Evolutionary conservation across 1,284 basidiomycete genomes (phyloP).

Genomic region (Apiotrichum montevideense): DNA sequence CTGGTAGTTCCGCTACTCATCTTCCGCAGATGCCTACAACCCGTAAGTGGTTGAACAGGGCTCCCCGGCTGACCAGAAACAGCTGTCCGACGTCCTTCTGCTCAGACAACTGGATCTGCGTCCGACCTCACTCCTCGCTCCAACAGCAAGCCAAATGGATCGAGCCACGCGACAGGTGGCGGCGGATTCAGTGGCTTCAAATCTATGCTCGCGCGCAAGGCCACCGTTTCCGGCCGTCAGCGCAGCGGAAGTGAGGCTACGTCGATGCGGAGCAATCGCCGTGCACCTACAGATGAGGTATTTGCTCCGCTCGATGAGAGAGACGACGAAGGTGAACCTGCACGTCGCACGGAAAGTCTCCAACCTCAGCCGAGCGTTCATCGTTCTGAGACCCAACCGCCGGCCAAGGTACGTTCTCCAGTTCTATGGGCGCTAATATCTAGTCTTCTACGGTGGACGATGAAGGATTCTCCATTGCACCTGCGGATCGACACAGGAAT

Average conservation of each 20-base stretch:
- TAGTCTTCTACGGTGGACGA: conserved; percentile 45
- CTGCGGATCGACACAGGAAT: conserved; percentile 49
- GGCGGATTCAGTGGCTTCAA: conserved; percentile 43
- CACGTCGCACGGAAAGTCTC: not conserved
- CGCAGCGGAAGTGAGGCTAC: conserved; percentile 24
- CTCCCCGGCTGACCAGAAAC: not conserved
- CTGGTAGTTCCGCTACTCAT: not conserved
- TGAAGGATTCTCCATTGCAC: conserved; percentile 53
- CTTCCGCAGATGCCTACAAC: conserved; percentile 5
- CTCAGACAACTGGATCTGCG: not conserved
- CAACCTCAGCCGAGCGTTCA: not conserved
- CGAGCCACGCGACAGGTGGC: conserved; percentile 10
- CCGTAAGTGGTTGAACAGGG: conserved; percentile 10
- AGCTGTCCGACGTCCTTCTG: conserved; percentile 8
- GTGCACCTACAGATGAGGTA: conserved; percentile 1
- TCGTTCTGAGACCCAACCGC: not conserved
- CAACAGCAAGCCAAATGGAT: conserved; percentile 22
- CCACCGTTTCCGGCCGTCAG: conserved; percentile 26
- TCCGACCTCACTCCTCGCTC: conserved; percentile 31
- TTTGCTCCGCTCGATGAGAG: conserved; percentile 1
- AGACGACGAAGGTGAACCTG: not conserved
- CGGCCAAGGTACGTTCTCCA: not conserved
- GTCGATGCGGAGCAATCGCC: conserved; percentile 21
- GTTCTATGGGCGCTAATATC: not conserved
- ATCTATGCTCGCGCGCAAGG: conserved; percentile 44